Percentiles rank a stretch among this genome's conserved stretches.
Conservation (phyloP, 148 eudicot genomes). For the Limonium bicolor region DNA sequence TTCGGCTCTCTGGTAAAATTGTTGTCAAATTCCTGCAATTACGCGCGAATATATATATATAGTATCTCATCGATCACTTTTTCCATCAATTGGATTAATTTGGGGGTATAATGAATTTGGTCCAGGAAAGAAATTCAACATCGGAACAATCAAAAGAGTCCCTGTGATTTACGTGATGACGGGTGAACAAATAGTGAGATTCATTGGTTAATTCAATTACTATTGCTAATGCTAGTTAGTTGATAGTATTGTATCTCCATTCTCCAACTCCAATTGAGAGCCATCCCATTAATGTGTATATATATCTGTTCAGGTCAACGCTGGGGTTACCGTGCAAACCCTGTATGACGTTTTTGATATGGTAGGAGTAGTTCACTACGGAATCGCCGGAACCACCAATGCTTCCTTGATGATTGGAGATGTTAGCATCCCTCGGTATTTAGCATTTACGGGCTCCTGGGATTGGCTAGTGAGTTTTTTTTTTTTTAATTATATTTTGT, state of each 20-base stretch:
- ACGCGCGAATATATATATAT: background rate
- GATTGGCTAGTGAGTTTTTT: constrained; percentile 23
- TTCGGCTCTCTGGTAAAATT: constrained; percentile 20
- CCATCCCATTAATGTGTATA: background rate
- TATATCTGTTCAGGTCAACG: constrained; percentile 22
- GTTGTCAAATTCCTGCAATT: background rate
- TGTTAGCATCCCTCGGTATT: constrained; percentile 21
- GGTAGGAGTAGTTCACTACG: constrained; percentile 42
- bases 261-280: too few species aligned
- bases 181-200: constrained; percentile 41
- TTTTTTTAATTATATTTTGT: too few species aligned
- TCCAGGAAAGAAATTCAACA: constrained; percentile 44
- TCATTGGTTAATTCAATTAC: background rate
- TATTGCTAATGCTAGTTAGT: too few species aligned
- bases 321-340: constrained; percentile 37
- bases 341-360: constrained; percentile 32
- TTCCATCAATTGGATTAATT: background rate
- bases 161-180: constrained; percentile 39
- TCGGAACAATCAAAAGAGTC: constrained; percentile 36
- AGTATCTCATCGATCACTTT: background rate
- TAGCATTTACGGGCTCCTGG: constrained; percentile 54
- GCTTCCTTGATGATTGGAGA: constrained; percentile 29
- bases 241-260: too few species aligned
- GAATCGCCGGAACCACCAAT: constrained; percentile 47
- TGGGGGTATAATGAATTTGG: background rate